Base-by-base conservation (phyloP, 306 rosid genomes). In the Cicer pinnatifidum region DNA sequence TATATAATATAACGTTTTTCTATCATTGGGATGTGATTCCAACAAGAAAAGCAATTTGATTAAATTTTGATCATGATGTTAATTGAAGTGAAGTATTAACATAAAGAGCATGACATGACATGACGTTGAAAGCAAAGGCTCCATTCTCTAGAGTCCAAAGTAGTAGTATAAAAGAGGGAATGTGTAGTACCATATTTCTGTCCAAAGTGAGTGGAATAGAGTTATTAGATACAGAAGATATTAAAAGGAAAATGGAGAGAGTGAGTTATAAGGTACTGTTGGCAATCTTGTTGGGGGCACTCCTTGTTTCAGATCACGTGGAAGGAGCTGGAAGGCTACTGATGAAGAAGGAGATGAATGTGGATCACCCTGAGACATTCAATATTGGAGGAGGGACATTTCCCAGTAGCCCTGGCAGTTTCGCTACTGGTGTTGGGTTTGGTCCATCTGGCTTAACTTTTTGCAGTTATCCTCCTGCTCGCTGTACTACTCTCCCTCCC, bases 311-410 rank as follows among this genome's bases (percentile, higher is more conserved):
- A 53, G 5, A 53, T 50, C 37, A 57, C 8, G 66, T 59, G 19
- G 66, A 59, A 33, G 66, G 66, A 50, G 10, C 56, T 16, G 33
- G 59, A 59, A 59, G 43, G 66, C 6, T 59, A 10, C 1, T 33
- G 16, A 7, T 33, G 9, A 40, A 6, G 9, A 40, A 40, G 44
- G 44, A 40, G 44, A 40, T 40, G 0, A 40, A 40, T 40, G 66
- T 59, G 44, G 11, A 59, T 20, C 66, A 59, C 35, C 66, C 66
- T 33, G 66, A 59, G 38, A 59, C 66, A 6, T 59, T 59, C 63
- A 57, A 57, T 23, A 11, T 57, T 28, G 63, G 63, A 57, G 63
- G 63, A 57, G 40, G 63, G 1, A 57, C 8, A 6, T 1, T 59
- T 33, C 43, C 66, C 12, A 59, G 16, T 3, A 57, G 43, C 16